These are phyloP conservation scores for Blepharisma japonicum DNA, from an alignment of 73 alveolate genomes.

Conservation along the genomic window DNA sequence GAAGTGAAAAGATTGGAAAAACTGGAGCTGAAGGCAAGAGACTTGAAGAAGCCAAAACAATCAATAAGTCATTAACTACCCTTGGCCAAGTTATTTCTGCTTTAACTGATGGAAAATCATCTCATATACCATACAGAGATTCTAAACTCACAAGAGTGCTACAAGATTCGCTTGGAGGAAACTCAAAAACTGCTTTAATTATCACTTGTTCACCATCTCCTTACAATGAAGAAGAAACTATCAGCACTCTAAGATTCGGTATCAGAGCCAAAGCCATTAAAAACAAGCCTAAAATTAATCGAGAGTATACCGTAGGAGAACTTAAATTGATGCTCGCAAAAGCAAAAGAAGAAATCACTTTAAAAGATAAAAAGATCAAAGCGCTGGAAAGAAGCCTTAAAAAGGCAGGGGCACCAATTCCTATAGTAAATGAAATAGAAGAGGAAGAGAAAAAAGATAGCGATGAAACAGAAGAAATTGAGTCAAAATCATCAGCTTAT, in stretches of 20 bases:
- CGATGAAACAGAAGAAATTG: conserved; percentile 59
- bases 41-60: conserved; percentile 79
- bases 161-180: conserved; percentile 97
- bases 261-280: conserved; percentile 94
- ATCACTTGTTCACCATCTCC: conserved; percentile 97
- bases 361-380: conserved; percentile 3
- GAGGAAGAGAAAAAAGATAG: conserved; percentile 73
- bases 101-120: conserved; percentile 38
- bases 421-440: conserved; percentile 41
- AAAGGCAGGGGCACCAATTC: too few species aligned
- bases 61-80: conserved; percentile 69
- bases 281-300: conserved; percentile 91
- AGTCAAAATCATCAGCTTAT: background rate
- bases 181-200: conserved; percentile 96
- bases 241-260: conserved; percentile 94
- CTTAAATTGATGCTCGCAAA: conserved; percentile 1
- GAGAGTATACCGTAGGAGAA: conserved; percentile 18
- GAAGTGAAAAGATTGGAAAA: conserved; percentile 76
- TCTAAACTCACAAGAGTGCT: conserved; percentile 94
- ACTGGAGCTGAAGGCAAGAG: conserved; percentile 86
- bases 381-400: conserved; percentile 81
- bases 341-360: background rate
- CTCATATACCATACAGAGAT: conserved; percentile 81
- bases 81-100: conserved; percentile 54
- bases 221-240: conserved; percentile 95